These are phyloP conservation scores for Phyllosticta citrichinensis DNA, from an alignment of 2,329 filamentous ascomycete genomes.

Conservation along the genomic window DNA sequence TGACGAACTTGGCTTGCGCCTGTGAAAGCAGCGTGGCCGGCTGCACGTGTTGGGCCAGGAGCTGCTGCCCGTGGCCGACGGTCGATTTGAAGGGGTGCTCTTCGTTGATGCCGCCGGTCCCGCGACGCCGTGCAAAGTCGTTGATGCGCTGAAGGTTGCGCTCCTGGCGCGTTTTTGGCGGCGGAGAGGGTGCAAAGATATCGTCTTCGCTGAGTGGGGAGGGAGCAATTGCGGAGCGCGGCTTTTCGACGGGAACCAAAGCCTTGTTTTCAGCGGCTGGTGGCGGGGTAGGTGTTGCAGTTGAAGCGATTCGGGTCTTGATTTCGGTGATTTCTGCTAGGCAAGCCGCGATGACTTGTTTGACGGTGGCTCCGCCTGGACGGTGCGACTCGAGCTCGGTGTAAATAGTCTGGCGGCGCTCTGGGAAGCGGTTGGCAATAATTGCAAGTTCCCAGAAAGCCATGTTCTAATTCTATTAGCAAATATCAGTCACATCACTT, in stretches of 20 bases:
- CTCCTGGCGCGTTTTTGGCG: slow-evolving; percentile 26
- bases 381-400: slow-evolving; percentile 85
- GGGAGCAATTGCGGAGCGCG: background rate
- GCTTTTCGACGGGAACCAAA: slow-evolving; percentile 12
- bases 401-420: slow-evolving; percentile 73
- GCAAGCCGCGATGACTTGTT: slow-evolving; percentile 62
- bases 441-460: slow-evolving; percentile 85
- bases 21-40: background rate
- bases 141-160: slow-evolving; percentile 32
- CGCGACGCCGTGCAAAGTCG: slow-evolving; percentile 35
- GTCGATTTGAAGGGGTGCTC: slow-evolving; percentile 10
- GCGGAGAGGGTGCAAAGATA: slow-evolving; percentile 35
- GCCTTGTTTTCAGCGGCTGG: slow-evolving; percentile 16
- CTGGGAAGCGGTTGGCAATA: slow-evolving; percentile 64
- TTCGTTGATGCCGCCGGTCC: slow-evolving; percentile 13
- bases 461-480: slow-evolving; percentile 46
- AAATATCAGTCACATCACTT: background rate
- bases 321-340: slow-evolving; percentile 60
- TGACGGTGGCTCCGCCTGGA: slow-evolving; percentile 69
- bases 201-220: slow-evolving; percentile 37
- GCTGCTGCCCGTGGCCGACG: background rate
- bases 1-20: background rate
- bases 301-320: slow-evolving; percentile 53
- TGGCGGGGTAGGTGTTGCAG: slow-evolving; percentile 21
- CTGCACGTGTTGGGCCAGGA: background rate